These are phyloP conservation scores for Selaginella tamariscina DNA, from an alignment of 75 land plant species.

Conservation along the genomic window DNA sequence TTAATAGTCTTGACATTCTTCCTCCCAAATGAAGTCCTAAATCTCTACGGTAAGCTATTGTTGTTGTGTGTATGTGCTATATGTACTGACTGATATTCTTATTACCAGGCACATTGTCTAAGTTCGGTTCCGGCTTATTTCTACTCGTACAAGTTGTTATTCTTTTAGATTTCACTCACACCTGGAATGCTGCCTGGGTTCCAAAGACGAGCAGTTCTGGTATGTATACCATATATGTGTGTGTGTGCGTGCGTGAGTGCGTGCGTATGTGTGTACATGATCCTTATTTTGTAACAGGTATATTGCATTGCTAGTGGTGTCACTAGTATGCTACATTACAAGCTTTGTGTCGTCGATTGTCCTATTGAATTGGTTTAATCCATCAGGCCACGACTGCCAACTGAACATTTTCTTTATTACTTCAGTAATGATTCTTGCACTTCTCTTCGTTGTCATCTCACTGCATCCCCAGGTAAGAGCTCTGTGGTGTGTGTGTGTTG, in stretches of 20 bases:
- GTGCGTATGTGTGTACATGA: no score
- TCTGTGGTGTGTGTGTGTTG: neutral
- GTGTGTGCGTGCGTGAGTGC: no score
- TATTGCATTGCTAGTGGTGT: constrained; percentile 59
- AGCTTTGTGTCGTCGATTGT: constrained; percentile 63
- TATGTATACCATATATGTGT: no score
- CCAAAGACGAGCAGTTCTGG: constrained; percentile 80
- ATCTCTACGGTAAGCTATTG: constrained; percentile 58
- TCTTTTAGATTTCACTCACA: constrained; percentile 68
- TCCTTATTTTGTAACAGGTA: no score
- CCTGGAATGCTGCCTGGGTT: constrained; percentile 89
- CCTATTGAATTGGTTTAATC: constrained; percentile 80
- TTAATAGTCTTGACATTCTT: constrained; percentile 76
- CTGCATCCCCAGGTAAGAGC: constrained; percentile 70
- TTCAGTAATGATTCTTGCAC: constrained; percentile 51
- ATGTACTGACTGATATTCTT: constrained; percentile 13
- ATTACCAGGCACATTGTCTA: constrained; percentile 51
- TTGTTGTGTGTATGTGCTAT: neutral
- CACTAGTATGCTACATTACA: constrained; percentile 64
- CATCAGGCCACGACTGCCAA: constrained; percentile 79
- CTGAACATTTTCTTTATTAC: constrained; percentile 78
- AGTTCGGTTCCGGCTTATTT: constrained; percentile 74
- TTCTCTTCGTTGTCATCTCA: constrained; percentile 61
- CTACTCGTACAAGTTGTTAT: constrained; percentile 76
- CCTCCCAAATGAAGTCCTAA: constrained; percentile 76